These are phyloP conservation scores for Cryptosporidium sp. DNA, from an alignment of 169 alveolate species.

Conservation along the genomic window DNA sequence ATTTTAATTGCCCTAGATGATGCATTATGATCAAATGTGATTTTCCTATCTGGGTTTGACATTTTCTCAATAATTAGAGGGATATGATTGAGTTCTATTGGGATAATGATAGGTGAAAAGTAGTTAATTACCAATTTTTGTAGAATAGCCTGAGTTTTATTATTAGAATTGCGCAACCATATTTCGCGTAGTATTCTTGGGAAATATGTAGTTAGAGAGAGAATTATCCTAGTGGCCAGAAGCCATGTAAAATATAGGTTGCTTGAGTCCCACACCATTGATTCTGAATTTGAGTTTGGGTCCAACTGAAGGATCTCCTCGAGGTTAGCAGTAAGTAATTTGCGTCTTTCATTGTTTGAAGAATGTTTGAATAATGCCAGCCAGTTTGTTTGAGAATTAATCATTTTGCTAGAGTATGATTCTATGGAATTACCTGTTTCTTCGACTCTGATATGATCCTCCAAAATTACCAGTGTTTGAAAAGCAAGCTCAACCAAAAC, in stretches of 20 bases:
- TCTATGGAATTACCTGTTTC: background rate
- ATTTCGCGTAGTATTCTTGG: constrained; percentile 64
- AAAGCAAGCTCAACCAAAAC: constrained; percentile 46
- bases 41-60: constrained; percentile 39
- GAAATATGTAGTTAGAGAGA: constrained; percentile 43
- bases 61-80: constrained; percentile 18
- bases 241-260: constrained; percentile 51
- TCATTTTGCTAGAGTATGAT: background rate
- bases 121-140: constrained; percentile 40
- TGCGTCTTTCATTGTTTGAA: constrained; percentile 51
- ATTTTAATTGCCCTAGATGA: constrained; percentile 61
- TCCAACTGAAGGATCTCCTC: constrained; percentile 37
- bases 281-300: background rate
- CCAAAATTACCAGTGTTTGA: constrained; percentile 43
- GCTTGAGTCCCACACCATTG: constrained; percentile 27
- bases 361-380: constrained; percentile 19
- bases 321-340: constrained; percentile 6
- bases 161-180: constrained; percentile 45
- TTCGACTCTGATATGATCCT: background rate
- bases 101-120: constrained; percentile 45
- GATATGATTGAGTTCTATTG: constrained; percentile 30
- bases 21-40: constrained; percentile 15
- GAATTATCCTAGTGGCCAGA: constrained; percentile 45
- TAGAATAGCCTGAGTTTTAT: constrained; percentile 26
- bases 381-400: constrained; percentile 35